phyloP scores from a whole-genome alignment of 2,329 filamentous ascomycete species.

The Apiospora hydei region DNA sequence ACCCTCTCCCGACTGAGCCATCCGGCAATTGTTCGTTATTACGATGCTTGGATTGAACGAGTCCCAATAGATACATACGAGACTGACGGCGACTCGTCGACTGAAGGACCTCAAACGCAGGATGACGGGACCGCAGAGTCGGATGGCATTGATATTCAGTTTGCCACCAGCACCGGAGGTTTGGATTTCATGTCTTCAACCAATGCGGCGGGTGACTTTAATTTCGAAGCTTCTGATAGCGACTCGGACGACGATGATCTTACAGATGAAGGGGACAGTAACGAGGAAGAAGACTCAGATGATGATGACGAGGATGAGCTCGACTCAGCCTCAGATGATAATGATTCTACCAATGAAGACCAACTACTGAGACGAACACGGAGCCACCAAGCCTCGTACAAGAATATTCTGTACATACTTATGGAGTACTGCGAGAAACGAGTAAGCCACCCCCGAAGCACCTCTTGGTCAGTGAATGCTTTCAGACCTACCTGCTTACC shows the following conservation, averaged over 20 bases:
- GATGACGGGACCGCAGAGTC: slow-evolving; percentile 51
- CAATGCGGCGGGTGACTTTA: slow-evolving; percentile 80
- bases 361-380: slow-evolving; percentile 34
- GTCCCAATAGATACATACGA: slow-evolving; percentile 56
- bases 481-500: slow-evolving; percentile 27
- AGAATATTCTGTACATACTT: slow-evolving; percentile 90
- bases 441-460: slow-evolving; percentile 49
- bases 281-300: slow-evolving; percentile 48
- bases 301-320: slow-evolving; percentile 56
- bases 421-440: slow-evolving; percentile 99
- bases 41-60: slow-evolving; percentile 93
- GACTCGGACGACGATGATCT: slow-evolving; percentile 45
- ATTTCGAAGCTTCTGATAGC: slow-evolving; percentile 61
- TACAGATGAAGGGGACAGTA: slow-evolving; percentile 48
- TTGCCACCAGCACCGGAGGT: slow-evolving; percentile 77
- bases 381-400: slow-evolving; percentile 59
- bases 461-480: neutral
- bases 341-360: slow-evolving; percentile 33
- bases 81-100: slow-evolving; percentile 64
- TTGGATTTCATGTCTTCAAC: slow-evolving; percentile 94
- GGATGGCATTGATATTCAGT: slow-evolving; percentile 58
- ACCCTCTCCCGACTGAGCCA: slow-evolving; percentile 92
- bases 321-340: slow-evolving; percentile 54
- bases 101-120: slow-evolving; percentile 48
- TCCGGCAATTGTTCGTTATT: slow-evolving; percentile 86